Evolutionary conservation across 1,284 basidiomycete species (phyloP).

Genomic region (Ustilago esculenta): DNA sequence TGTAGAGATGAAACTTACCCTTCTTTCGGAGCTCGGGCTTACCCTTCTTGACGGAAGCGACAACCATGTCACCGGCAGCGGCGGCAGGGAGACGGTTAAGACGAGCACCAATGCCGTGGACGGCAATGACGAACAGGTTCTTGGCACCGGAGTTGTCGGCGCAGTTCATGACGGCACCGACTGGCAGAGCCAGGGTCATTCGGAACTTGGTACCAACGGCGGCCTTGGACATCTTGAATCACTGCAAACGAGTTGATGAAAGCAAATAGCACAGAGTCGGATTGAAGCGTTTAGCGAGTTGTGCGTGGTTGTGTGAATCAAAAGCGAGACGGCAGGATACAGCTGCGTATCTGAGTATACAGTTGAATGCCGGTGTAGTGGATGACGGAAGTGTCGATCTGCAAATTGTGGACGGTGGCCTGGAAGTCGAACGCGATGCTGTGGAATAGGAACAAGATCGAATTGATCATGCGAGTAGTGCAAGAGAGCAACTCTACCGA

Average conservation of each 20-base stretch:
- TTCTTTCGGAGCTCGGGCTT: slow-evolving; percentile 99
- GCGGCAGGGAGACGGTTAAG: slow-evolving; percentile 98
- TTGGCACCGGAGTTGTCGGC: slow-evolving; percentile 99
- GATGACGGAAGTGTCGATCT: too few species aligned
- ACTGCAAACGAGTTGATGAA: slow-evolving; percentile 16
- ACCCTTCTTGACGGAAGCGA: slow-evolving; percentile 99
- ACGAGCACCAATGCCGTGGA: slow-evolving; percentile 91
- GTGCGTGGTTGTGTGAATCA: background rate
- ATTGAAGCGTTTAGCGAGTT: slow-evolving; percentile 13
- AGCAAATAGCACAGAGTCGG: background rate
- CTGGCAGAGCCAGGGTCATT: slow-evolving; percentile 80
- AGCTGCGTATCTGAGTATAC: slow-evolving; percentile 12
- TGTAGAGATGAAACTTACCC: slow-evolving; percentile 74
- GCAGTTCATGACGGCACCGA: slow-evolving; percentile 98
- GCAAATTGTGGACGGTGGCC: too few species aligned
- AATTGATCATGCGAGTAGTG: too few species aligned
- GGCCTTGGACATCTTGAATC: slow-evolving; percentile 64
- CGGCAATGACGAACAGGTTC: slow-evolving; percentile 89
- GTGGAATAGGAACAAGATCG: too few species aligned
- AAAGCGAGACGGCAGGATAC: background rate
- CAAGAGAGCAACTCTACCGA: too few species aligned
- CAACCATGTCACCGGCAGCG: slow-evolving; percentile 98
- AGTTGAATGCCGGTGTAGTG: too few species aligned
- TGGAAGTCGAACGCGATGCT: too few species aligned
- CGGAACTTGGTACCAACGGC: slow-evolving; percentile 93